Conservation (phyloP, 1,284 basidiomycete species). For the Malassezia slooffiae region DNA sequence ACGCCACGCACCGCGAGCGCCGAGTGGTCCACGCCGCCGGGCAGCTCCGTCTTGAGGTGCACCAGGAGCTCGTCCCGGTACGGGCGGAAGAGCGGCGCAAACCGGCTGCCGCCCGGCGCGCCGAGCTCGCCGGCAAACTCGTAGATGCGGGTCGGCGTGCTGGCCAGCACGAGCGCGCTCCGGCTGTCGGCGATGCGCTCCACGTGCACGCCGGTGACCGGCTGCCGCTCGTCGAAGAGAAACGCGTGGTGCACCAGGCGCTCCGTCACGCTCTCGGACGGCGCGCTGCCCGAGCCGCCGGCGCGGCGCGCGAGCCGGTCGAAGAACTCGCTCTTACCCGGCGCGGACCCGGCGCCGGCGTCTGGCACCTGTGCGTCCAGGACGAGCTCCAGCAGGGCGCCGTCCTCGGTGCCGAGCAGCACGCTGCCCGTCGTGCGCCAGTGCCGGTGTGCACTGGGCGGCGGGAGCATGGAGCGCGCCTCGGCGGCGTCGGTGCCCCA, state of each 20-base stretch:
- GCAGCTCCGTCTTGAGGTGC: slow-evolving; percentile 41
- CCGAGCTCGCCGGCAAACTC: slow-evolving; percentile 64
- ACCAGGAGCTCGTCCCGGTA: slow-evolving; percentile 29
- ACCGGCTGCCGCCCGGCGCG: slow-evolving; percentile 52
- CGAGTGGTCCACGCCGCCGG: slow-evolving; percentile 33
- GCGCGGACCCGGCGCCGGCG: slow-evolving; percentile 6
- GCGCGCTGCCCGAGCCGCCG: slow-evolving; percentile 20
- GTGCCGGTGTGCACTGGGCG: slow-evolving; percentile 4
- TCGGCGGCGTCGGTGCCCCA: slow-evolving; percentile 56
- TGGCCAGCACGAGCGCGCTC: slow-evolving; percentile 56
- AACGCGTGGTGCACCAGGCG: slow-evolving; percentile 28
- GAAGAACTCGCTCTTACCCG: slow-evolving; percentile 38
- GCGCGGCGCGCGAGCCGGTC: slow-evolving; percentile 41
- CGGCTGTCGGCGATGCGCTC: slow-evolving; percentile 15
- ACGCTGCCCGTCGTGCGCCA: slow-evolving; percentile 59
- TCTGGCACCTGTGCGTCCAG: slow-evolving; percentile 53
- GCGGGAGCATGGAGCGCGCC: background rate
- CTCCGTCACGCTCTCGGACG: slow-evolving; percentile 18
- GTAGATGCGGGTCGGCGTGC: slow-evolving; percentile 79
- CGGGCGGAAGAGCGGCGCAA: slow-evolving; percentile 34
- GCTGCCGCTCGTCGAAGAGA: slow-evolving; percentile 31
- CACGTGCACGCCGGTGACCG: slow-evolving; percentile 28
- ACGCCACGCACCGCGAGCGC: background rate
- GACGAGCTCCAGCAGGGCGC: slow-evolving; percentile 52
- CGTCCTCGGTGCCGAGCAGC: slow-evolving; percentile 62